Base-by-base conservation (phyloP, 495 filamentous ascomycete species). In the Podospora appendiculata region DNA sequence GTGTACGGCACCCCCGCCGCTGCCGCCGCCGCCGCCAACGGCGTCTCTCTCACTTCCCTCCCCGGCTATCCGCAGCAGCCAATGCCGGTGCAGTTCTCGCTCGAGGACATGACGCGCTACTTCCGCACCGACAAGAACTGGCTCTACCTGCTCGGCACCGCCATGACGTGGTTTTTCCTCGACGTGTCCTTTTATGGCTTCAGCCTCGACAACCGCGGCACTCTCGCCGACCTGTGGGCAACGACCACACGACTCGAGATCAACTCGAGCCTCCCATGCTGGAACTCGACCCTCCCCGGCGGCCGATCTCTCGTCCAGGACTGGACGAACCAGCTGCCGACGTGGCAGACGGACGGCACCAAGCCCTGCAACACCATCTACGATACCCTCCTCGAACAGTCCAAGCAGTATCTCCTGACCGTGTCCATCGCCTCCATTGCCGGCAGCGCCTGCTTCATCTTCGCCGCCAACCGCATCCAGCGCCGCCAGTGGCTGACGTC, bases 321-420 rank as follows among this genome's bases (percentile, higher is more conserved):
- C 3, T 70, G 67, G 67, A 39, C 11, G 3, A 58, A 5, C 1
- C 57, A 62, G 11, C 33, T 64, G 11, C 67, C 67, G 0, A 60
- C 47, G 2, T 70, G 67, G 67, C 65, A 67, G 38, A 70, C 64
- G 0, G 67, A 70, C 51, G 47, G 45, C n/a, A 70, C 64, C 1
- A 45, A 58, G 35, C 67, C 67, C 0, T 70, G 67, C 55, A 66
- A 66, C 32, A 85, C 77, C 46, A 78, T 87, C 36, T 88, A 87
- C 68, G 62, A 82, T 14, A 73, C 73, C 50, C 75, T 88, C 36
- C 77, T 81, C 65, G 79, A 82, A 55, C 82, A 82, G 47, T 83
- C 84, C 73, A 52, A 88, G 85, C 66, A 70, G 82, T 61, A 87
- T 83, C 62, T 70, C 80, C 46, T 85, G 9, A 86, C 84, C 3